Evolutionary conservation across 139 green algal species (phyloP).

Genomic region (Auxenochlorella protothecoides): DNA sequence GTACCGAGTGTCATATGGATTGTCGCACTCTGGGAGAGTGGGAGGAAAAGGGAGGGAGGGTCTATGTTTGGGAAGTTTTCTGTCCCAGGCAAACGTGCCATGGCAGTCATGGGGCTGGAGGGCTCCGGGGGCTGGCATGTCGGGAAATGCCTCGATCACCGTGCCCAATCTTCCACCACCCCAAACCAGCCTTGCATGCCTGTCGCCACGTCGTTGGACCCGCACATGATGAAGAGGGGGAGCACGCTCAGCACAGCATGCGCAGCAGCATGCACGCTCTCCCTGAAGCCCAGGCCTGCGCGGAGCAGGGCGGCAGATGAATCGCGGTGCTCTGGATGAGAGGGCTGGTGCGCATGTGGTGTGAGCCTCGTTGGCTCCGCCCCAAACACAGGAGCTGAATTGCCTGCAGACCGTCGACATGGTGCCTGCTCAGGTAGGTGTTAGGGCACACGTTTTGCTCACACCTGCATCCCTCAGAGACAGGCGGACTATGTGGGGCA

Average conservation of each 20-base stretch:
- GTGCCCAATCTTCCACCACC: background rate
- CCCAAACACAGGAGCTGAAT: no score
- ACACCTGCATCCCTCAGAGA: slow-evolving; percentile 3
- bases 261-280: slow-evolving; percentile 72
- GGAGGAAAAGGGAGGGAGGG: background rate
- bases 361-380: no score
- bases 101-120: no score
- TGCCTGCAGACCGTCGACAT: no score
- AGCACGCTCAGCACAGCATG: slow-evolving; percentile 86
- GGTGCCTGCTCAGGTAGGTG: no score
- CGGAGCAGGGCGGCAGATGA: no score
- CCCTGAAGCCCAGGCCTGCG: slow-evolving; percentile 47
- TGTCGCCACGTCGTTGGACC: slow-evolving; percentile 46
- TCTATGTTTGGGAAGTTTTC: background rate
- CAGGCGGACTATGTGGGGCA: slow-evolving; percentile 49
- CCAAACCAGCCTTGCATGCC: slow-evolving; percentile 5
- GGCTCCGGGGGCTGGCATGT: no score
- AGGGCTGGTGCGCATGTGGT: no score
- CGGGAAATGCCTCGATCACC: no score
- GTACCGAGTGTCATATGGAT: slow-evolving; percentile 65
- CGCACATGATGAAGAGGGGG: slow-evolving; percentile 67
- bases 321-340: no score
- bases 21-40: slow-evolving; percentile 57
- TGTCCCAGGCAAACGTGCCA: no score
- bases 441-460: no score